Evolutionary conservation across 2,329 filamentous ascomycete genomes (phyloP), one percentile per base, ranked within the genome.

Genomic region (Calonectria pteridis): DNA sequence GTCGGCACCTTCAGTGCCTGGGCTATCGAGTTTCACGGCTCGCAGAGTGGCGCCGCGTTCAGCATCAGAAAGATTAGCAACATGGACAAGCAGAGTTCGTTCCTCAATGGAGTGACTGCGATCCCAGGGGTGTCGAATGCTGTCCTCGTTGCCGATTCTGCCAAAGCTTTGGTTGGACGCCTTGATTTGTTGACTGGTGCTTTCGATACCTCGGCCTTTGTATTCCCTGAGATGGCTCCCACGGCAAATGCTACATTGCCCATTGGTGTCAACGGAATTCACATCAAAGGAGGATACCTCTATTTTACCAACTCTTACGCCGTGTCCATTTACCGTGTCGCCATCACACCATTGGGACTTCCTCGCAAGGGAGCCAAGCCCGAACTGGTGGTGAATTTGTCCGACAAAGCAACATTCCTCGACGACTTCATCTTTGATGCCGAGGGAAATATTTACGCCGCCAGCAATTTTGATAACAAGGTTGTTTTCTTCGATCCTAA

Each of bases 341-440:
- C 59, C 2, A 74, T 81, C 20, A 77, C 76, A 0, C 1, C 69
- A n/a, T 26, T 43, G 1, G 78, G 78, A 0, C 67, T 53, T 11
- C 76, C 76, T 0, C 68, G 46, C 16, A 73, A 76, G n/a, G 75
- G 72, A 2, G 76, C 75, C 28, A 75, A 73, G 10, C 75, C 74
- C 1, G 72, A 80, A 31, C 67, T 80, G 26, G 65, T 81, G 16
- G 67, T 71, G 6, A 33, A 78, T 35, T 29, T 81, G 4, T 78
- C 79, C 0, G 59, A 23, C 0, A 16, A 37, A 0, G 58, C 75
- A 14, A 59, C 6, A 2, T 77, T 78, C 14, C 64, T 81, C 5
- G 79, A 81, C 20, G 79, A 81, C 66, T 81, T 81, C 29, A 58
- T 51, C 3, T 75, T 81, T 18, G 77, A 77, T 6, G 14, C 23